A percentile compares a stretch with the other conserved stretches of the same genome.
Conservation (phyloP, 495 filamentous ascomycete genomes). For the Podospora appendiculata region DNA sequence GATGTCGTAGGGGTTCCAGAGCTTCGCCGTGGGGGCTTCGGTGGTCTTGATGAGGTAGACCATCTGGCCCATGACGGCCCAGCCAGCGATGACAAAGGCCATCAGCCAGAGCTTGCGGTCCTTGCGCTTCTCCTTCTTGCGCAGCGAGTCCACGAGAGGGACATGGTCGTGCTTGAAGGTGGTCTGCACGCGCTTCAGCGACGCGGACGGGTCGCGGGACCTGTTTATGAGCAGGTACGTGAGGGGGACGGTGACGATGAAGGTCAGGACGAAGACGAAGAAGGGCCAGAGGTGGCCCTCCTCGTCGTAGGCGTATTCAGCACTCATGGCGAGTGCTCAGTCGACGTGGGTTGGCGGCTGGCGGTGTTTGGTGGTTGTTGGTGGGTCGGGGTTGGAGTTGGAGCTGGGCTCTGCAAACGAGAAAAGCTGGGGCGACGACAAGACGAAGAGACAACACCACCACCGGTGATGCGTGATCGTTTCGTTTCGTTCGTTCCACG, state of each 20-base stretch:
- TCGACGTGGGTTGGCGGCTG: not conserved
- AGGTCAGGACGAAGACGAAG: conserved; percentile 87
- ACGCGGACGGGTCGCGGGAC: conserved; percentile 57
- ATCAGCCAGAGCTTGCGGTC: conserved; percentile 85
- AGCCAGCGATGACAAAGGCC: conserved; percentile 66
- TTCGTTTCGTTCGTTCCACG: too few relatives aligned
- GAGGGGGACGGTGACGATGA: conserved; percentile 81
- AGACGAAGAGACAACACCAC: too few relatives aligned
- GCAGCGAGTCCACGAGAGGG: conserved; percentile 75
- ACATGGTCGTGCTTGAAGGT: conserved; percentile 74
- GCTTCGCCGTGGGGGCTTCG: conserved; percentile 60
- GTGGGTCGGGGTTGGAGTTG: not conserved
- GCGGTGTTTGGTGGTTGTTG: not conserved
- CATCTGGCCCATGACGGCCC: conserved; percentile 84
- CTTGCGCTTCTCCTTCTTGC: conserved; percentile 81
- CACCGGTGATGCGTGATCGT: too few relatives aligned
- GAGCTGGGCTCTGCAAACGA: not conserved
- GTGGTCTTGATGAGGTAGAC: conserved; percentile 80
- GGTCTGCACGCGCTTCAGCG: conserved; percentile 47
- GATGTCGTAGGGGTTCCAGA: conserved; percentile 96
- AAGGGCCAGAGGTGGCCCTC: conserved; percentile 98
- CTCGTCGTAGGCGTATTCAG: conserved; percentile 97
- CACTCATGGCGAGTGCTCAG: conserved; percentile 60
- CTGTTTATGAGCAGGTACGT: conserved; percentile 78
- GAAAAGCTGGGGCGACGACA: too few relatives aligned